These are phyloP conservation scores for Batkoa obscura DNA, from an alignment of 371 early-diverging fungal species.

Conservation along the genomic window DNA sequence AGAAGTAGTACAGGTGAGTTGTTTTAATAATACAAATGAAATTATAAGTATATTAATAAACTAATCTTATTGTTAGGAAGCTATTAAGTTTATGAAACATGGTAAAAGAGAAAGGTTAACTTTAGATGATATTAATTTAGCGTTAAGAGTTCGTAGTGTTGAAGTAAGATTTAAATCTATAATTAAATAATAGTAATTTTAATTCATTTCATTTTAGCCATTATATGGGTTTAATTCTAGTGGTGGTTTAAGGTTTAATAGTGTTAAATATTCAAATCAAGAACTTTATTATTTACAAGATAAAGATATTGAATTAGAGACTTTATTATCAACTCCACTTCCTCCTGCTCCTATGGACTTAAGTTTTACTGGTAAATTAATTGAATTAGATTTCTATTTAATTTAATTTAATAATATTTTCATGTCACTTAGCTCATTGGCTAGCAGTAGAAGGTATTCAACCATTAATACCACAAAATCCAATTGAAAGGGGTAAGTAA, in stretches of 20 bases:
- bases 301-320: conserved; percentile 92
- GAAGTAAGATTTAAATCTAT: no score
- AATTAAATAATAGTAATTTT: no score
- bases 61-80: conserved; percentile 46
- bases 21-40: no score
- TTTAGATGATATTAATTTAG: conserved; percentile 89
- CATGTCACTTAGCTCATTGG: no score
- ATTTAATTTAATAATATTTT: no score
- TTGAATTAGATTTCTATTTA: no score
- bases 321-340: conserved; percentile 69
- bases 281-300: conserved; percentile 92
- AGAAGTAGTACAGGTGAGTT: conserved; percentile 71
- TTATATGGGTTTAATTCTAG: conserved; percentile 85
- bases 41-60: no score
- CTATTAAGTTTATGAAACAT: conserved; percentile 96
- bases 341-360: conserved; percentile 88
- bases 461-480: conserved; percentile 97
- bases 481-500: conserved; percentile 37
- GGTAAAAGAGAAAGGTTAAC: conserved; percentile 72
- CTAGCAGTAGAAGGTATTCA: conserved; percentile 99
- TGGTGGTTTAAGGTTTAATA: conserved; percentile 54
- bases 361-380: conserved; percentile 57
- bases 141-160: conserved; percentile 86
- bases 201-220: no score
- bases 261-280: conserved; percentile 30